phyloP scores from a whole-genome alignment of 371 early-diverging fungal species.

The Actinomucor elegans region DNA sequence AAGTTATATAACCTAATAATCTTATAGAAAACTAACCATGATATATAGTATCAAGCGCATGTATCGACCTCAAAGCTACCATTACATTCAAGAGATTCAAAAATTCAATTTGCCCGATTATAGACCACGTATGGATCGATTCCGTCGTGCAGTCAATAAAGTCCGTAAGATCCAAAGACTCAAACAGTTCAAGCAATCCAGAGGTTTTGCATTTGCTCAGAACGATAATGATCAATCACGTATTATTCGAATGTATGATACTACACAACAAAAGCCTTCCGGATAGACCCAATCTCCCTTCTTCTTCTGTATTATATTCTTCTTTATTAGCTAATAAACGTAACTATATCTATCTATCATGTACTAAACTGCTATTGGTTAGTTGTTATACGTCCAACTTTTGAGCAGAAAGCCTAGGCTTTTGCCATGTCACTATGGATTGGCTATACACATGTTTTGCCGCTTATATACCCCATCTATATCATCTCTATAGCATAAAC shows the following conservation, averaged over 20 bases:
- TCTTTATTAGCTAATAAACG: background rate
- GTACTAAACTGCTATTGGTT: too few species aligned
- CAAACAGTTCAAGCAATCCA: constrained; percentile 83
- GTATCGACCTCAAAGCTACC: constrained; percentile 82
- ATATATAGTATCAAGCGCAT: constrained; percentile 72
- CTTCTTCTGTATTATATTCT: background rate
- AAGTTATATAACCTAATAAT: too few species aligned
- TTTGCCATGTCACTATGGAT: too few species aligned
- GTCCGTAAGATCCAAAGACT: constrained; percentile 91
- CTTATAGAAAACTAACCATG: too few species aligned
- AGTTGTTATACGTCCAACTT: too few species aligned
- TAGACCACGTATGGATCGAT: constrained; percentile 94
- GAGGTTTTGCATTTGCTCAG: constrained; percentile 98
- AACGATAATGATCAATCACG: constrained; percentile 93
- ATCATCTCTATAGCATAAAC: too few species aligned
- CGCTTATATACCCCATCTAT: too few species aligned
- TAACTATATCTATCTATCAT: background rate
- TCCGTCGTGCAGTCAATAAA: constrained; percentile 96
- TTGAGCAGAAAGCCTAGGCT: too few species aligned
- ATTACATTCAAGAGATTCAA: constrained; percentile 96
- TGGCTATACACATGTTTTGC: too few species aligned
- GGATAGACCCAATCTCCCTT: constrained; percentile 48
- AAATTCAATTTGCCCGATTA: constrained; percentile 97
- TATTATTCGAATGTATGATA: constrained; percentile 94
- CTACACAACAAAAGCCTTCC: constrained; percentile 86